Evolutionary conservation across 441 rosid genomes (phyloP), one percentile per base, ranked within the genome.

Genomic region (Gossypium lobatum): DNA sequence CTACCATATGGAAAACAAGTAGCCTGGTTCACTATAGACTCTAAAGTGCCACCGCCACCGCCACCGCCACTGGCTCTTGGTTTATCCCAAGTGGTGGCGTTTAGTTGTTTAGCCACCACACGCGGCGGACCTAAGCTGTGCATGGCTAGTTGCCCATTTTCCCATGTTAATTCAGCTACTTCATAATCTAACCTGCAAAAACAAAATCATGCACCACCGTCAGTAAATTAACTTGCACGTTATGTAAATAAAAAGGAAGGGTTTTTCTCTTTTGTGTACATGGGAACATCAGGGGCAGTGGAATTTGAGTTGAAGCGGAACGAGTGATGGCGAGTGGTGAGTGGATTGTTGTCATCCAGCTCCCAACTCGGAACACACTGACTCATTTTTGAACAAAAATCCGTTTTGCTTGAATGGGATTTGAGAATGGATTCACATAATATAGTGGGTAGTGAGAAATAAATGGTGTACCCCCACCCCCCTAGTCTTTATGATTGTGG

Each of bases 131-230:
- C 88, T 74, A 91, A 82, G 21, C 90, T 89, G 86, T 92, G 96
- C 90, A 91, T 80, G 76, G 90, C 83, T 34, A 95, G 75, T 52
- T 93, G 96, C 5, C 98, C 97, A 73, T 91, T 93, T 80, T 93
- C 88, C 98, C 99, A 93, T 55, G 98, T 91, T 75, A 95, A 81
- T 83, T 95, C 99, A 9, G 98, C 91, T 18, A 93, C 95, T 81
- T 87, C 95, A 39, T 83, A 86, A 75, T 86, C 87, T 66, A 76
- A 76, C 85, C 98, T 94, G 91, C 74, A 64, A 25, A 55, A 31
- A 5, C 28, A 52, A 16, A 34, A n/a, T 26, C 5, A 6, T 34
- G 3, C 31, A 55, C 18, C 39, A 34, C 8, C 39, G 4, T 21
- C 14, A 55, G 39, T 34, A 21, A 21, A 57, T 4, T 2, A 11